These are phyloP conservation scores for Euphorbia lathyris DNA, from an alignment of 345 rosid genomes.

Conservation along the genomic window DNA sequence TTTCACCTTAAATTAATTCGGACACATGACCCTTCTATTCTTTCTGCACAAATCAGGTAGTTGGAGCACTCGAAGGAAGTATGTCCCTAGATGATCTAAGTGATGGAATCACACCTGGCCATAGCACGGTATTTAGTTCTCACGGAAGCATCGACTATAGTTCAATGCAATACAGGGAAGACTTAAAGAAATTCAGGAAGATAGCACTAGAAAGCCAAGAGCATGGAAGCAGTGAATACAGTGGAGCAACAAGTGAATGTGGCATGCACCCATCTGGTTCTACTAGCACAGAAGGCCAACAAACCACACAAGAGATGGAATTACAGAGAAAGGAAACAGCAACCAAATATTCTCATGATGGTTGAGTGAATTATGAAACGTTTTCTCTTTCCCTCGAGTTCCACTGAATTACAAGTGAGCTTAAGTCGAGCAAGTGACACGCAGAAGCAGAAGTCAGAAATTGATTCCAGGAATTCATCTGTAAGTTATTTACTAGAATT, in stretches of 20 bases:
- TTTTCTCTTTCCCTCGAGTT: too few relatives aligned
- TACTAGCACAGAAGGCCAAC: slow-evolving; percentile 18
- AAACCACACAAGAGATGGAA: slow-evolving; percentile 20
- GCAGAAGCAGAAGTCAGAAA: not conserved
- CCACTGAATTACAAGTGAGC: too few relatives aligned
- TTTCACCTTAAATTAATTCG: not conserved
- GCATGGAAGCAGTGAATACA: slow-evolving; percentile 10
- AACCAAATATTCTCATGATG: slow-evolving; percentile 1
- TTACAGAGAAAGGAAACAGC: not conserved
- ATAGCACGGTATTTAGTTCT: slow-evolving; percentile 10
- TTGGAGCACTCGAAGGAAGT: slow-evolving; percentile 29
- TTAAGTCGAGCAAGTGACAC: not conserved
- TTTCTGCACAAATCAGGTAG: slow-evolving; percentile 23
- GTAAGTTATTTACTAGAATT: not conserved
- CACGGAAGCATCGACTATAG: slow-evolving; percentile 11
- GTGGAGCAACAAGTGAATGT: slow-evolving; percentile 12
- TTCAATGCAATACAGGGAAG: slow-evolving; percentile 19
- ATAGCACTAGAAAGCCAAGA: slow-evolving; percentile 21
- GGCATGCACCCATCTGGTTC: slow-evolving; percentile 10
- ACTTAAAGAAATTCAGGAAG: slow-evolving; percentile 26
- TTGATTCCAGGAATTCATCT: not conserved
- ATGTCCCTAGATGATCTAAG: slow-evolving; percentile 21
- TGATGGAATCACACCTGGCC: slow-evolving; percentile 17
- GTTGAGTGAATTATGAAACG: too few relatives aligned
- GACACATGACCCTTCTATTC: slow-evolving; percentile 5